Percentiles rank a stretch among this genome's conserved stretches.
Conservation (phyloP, 2,329 filamentous ascomycete species). For the Curvularia sp. region DNA sequence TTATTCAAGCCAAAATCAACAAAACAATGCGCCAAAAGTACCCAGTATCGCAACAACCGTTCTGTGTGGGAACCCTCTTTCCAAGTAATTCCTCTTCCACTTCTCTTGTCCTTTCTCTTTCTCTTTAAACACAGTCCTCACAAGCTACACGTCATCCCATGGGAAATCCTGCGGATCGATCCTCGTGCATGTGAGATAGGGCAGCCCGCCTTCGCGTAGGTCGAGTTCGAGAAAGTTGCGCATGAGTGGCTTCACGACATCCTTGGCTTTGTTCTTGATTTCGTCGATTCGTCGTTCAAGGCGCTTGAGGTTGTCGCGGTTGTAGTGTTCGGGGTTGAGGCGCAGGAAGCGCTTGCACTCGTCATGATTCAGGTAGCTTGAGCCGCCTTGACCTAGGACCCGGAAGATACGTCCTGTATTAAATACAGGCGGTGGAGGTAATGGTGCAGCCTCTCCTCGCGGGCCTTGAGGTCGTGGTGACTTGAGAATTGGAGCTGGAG, state of each 20-base stretch:
- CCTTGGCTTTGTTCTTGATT: constrained; percentile 81
- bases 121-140: neutral
- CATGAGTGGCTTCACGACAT: constrained; percentile 85
- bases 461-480: constrained; percentile 49
- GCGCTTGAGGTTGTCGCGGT: constrained; percentile 80
- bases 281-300: constrained; percentile 91
- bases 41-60: too few relatives aligned
- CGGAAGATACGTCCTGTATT: constrained; percentile 78
- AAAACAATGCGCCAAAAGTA: constrained; percentile 14
- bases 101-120: neutral
- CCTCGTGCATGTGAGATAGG: constrained; percentile 70
- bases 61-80: too few relatives aligned
- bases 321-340: constrained; percentile 80
- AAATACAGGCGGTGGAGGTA: constrained; percentile 56
- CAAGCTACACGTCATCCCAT: constrained; percentile 58
- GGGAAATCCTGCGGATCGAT: constrained; percentile 69
- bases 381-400: constrained; percentile 70
- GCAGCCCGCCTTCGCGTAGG: constrained; percentile 61
- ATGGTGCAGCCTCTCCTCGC: constrained; percentile 28
- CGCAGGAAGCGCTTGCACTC: constrained; percentile 92
- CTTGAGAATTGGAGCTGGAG: constrained; percentile 63
- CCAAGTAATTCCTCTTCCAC: neutral
- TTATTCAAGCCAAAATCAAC: too few relatives aligned
- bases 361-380: constrained; percentile 78
- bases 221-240: constrained; percentile 84